Percentiles rank a stretch among this genome's conserved stretches.
Evolutionary conservation across 2,329 filamentous ascomycete genomes (phyloP).

Genomic region (Aspergillus terreus): DNA sequence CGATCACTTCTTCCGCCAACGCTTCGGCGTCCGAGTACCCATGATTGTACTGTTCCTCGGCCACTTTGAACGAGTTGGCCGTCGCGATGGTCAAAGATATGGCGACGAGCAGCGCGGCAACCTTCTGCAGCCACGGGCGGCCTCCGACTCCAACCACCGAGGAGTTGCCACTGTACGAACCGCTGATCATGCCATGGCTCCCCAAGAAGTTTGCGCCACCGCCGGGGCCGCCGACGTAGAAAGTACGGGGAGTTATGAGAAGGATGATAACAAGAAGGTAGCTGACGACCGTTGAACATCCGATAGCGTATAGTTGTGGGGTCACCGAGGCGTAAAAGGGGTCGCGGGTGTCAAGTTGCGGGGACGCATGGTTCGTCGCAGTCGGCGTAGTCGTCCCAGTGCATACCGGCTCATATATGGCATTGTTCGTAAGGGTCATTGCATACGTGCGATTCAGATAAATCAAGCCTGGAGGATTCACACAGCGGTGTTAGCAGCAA

Average conservation of each 20-base stretch:
- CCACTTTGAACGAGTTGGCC: slow-evolving; percentile 82
- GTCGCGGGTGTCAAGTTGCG: slow-evolving; percentile 67
- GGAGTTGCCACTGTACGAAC: slow-evolving; percentile 62
- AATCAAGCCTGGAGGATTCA: slow-evolving; percentile 31
- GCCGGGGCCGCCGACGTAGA: slow-evolving; percentile 71
- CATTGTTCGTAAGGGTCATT: slow-evolving; percentile 46
- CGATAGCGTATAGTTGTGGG: slow-evolving; percentile 88
- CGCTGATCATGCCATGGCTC: slow-evolving; percentile 77
- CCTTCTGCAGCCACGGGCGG: slow-evolving; percentile 86
- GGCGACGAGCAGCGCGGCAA: slow-evolving; percentile 60
- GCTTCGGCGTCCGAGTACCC: slow-evolving; percentile 76
- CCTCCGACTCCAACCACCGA: slow-evolving; percentile 81
- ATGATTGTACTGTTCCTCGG: slow-evolving; percentile 72
- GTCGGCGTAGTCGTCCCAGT: slow-evolving; percentile 42
- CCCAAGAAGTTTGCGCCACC: slow-evolving; percentile 70
- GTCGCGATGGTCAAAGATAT: slow-evolving; percentile 92
- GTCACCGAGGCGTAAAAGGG: slow-evolving; percentile 94
- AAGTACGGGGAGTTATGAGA: slow-evolving; percentile 90
- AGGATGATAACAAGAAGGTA: slow-evolving; percentile 94
- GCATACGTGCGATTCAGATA: slow-evolving; percentile 40
- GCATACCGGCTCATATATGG: slow-evolving; percentile 43
- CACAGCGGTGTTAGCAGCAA: slow-evolving; percentile 5
- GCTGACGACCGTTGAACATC: slow-evolving; percentile 82
- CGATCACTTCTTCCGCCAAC: slow-evolving; percentile 75
- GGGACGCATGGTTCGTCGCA: slow-evolving; percentile 37